phyloP scores from a whole-genome alignment of 2,329 filamentous ascomycete species.

The Orbilia javanica region DNA sequence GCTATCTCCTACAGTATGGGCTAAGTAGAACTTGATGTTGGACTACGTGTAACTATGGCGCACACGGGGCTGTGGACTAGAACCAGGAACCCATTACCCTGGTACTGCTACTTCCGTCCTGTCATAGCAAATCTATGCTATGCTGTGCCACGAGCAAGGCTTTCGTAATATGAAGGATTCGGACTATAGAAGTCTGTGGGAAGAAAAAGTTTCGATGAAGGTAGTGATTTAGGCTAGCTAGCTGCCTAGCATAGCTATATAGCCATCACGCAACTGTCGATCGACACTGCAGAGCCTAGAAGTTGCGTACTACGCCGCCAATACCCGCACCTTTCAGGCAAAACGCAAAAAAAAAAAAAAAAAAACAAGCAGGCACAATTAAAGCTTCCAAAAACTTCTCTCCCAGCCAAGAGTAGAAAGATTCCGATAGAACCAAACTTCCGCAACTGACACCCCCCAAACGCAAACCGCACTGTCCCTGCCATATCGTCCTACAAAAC shows the following conservation, averaged over 20 bases:
- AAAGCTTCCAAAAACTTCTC: not conserved
- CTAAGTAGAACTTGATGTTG: not conserved
- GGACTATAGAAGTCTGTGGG: not conserved
- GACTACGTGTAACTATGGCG: not conserved
- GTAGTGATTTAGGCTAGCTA: not conserved
- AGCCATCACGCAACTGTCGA: not conserved
- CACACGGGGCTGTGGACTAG: not conserved
- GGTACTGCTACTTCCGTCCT: not conserved
- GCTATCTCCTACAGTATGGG: not conserved
- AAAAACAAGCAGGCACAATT: not conserved
- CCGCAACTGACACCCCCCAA: not conserved
- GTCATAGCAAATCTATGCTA: not conserved
- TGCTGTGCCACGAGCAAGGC: too few species aligned
- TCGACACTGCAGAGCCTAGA: not conserved
- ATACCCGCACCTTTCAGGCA: not conserved
- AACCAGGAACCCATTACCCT: not conserved
- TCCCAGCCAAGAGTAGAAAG: not conserved
- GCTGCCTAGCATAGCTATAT: not conserved
- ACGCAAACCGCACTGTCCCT: not conserved
- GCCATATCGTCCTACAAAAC: not conserved
- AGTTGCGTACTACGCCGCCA: not conserved
- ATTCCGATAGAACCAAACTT: not conserved
- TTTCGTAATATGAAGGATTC: not conserved
- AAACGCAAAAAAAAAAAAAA: not conserved
- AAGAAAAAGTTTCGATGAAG: not conserved